Evolutionary conservation across 2,329 filamentous ascomycete genomes (phyloP), one percentile per base, ranked within the genome.

Genomic region (Calonectria leucothoes): DNA sequence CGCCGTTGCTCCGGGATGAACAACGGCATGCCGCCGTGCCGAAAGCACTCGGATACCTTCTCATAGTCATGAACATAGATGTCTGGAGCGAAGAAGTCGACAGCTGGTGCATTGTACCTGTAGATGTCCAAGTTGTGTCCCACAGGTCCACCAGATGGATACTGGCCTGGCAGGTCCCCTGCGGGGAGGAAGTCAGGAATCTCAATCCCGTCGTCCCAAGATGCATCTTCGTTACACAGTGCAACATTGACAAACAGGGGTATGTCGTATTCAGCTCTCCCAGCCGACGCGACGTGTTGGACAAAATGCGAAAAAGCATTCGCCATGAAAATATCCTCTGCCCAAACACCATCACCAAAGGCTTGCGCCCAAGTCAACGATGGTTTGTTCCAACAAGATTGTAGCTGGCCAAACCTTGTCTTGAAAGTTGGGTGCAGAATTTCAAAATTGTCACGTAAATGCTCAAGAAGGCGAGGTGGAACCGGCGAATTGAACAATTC

Each of bases 1-100:
- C 66, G n/a, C 6, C 66, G 52, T 11, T 69, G 66, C 39, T 69
- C 66, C 3, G 66, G 66, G 29, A 69, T 69, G 25, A 69, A 69
- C 27, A 69, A 45, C 12, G 66, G 66, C 35, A 37, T 12, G 4
- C 14, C 8, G 2, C 11, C 6, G n/a, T 66, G n/a, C 14, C 64
- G 12, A 27, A 51, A 66, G 20, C 25, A 37, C 4, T 42, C 52
- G 11, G 52, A 61, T 6, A 31, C 33, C 23, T 48, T 29, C 11
- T 48, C 25, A 12, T 69, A 69, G 29, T 63, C 23, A 4, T 48
- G 29, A 6, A 63, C 4, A 35, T 69, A 69, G 27, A 69, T 51
- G n/a, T 69, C 66, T 17, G 66, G 66, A 17, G 52, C 52, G 5
- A 23, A 17, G 20, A 69, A 63, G 11, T 48, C 55, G 20, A 69